These are phyloP conservation scores for Ocimum tenuiflorum DNA, from an alignment of 257 asterid species.

Conservation along the genomic window DNA sequence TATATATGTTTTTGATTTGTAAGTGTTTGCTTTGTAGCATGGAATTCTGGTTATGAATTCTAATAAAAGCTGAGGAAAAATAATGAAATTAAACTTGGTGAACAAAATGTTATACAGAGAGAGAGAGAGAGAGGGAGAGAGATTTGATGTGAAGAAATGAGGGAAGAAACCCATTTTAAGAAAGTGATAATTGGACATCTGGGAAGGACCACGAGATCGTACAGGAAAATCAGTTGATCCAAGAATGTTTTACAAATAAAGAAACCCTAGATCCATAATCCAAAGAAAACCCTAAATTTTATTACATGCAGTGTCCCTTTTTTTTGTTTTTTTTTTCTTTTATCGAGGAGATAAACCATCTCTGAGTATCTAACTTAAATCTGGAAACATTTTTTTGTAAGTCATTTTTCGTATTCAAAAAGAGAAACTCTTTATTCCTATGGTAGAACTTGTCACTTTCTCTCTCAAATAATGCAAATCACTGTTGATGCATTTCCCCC, in stretches of 20 bases:
- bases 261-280: conserved; percentile 39
- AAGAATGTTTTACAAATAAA: neutral
- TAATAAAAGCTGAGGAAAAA: too few relatives aligned
- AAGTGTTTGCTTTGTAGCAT: too few relatives aligned
- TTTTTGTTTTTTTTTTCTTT: too few relatives aligned
- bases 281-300: conserved; percentile 30
- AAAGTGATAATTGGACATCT: neutral
- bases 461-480: conserved; percentile 40
- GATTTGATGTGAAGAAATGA: neutral
- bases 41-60: too few relatives aligned
- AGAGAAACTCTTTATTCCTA: neutral
- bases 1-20: too few relatives aligned
- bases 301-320: conserved; percentile 2
- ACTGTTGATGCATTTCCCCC: conserved; percentile 22
- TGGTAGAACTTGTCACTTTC: neutral
- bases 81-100: too few relatives aligned
- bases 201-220: too few relatives aligned
- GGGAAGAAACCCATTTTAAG: neutral
- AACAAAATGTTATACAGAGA: too few relatives aligned
- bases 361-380: conserved; percentile 2
- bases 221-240: neutral
- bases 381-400: neutral
- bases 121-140: too few relatives aligned
- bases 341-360: neutral
- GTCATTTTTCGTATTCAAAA: neutral